A percentile compares a stretch with the other conserved stretches of the same genome.
Evolutionary conservation across 1,284 basidiomycete genomes (phyloP).

Genomic region (Marasmius fiardii): DNA sequence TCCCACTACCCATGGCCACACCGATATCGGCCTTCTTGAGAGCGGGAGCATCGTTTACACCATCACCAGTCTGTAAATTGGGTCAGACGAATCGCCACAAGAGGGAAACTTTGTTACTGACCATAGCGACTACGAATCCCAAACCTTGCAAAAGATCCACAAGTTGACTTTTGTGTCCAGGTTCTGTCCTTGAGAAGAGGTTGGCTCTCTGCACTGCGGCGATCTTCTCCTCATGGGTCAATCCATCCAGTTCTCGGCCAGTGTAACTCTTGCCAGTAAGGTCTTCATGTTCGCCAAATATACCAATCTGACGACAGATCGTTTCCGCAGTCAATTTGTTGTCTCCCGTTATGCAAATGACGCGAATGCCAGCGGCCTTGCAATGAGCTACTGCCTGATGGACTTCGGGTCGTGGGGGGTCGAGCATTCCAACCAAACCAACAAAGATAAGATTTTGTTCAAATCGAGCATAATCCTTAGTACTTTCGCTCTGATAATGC

Average conservation of each 20-base stretch:
- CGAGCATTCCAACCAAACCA: constrained; percentile 95
- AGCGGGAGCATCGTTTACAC: constrained; percentile 96
- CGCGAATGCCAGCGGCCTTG: constrained; percentile 90
- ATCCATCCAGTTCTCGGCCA: constrained; percentile 85
- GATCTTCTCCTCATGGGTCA: constrained; percentile 79
- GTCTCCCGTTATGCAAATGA: constrained; percentile 98
- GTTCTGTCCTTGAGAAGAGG: constrained; percentile 93
- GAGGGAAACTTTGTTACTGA: constrained; percentile 31
- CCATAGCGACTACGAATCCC: constrained; percentile 97
- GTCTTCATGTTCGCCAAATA: constrained; percentile 83
- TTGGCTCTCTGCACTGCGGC: constrained; percentile 83
- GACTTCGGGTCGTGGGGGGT: constrained; percentile 96
- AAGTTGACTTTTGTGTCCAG: constrained; percentile 91
- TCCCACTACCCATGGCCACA: constrained; percentile 98
- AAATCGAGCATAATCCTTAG: constrained; percentile 83
- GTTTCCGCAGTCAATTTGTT: constrained; percentile 98
- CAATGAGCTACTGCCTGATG: constrained; percentile 86
- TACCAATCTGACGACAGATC: constrained; percentile 94
- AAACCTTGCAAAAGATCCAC: constrained; percentile 94
- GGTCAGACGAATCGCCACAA: constrained; percentile 12
- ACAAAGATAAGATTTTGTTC: constrained; percentile 93
- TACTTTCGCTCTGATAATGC: constrained; percentile 78
- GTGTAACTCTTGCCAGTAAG: constrained; percentile 92
- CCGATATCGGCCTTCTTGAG: constrained; percentile 98
- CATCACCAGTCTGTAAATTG: constrained; percentile 73